Evolutionary conservation across 2,329 filamentous ascomycete species (phyloP).

Genomic region (Diaporthe humulicola): DNA sequence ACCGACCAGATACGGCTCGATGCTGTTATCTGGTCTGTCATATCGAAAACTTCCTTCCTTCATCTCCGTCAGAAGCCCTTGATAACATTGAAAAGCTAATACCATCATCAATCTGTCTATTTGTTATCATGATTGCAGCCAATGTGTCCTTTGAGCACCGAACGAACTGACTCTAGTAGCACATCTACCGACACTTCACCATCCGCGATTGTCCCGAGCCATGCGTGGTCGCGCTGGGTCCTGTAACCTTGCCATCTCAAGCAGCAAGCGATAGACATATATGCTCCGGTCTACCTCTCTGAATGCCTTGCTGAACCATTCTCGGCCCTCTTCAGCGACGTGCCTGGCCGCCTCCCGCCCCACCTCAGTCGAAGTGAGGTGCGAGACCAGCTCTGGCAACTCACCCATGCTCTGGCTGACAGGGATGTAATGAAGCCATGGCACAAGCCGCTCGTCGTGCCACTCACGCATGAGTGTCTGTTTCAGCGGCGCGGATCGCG

Average conservation of each 20-base stretch:
- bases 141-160: too few relatives aligned
- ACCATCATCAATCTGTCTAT: too few relatives aligned
- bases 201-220: not conserved
- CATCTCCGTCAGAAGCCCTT: too few relatives aligned
- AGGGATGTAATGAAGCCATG: constrained; percentile 71
- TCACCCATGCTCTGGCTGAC: constrained; percentile 64
- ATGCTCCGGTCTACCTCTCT: constrained; percentile 70
- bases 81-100: too few relatives aligned
- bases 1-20: too few relatives aligned
- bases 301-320: constrained; percentile 67
- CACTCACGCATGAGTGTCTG: constrained; percentile 67
- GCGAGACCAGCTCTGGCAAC: constrained; percentile 64
- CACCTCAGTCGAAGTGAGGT: constrained; percentile 56
- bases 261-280: constrained; percentile 71
- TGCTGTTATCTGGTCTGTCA: too few relatives aligned
- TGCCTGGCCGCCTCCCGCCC: constrained; percentile 62
- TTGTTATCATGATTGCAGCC: too few relatives aligned
- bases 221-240: constrained; percentile 44
- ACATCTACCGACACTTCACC: not conserved
- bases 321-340: constrained; percentile 66
- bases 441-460: constrained; percentile 68
- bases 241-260: constrained; percentile 65
- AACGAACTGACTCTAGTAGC: not conserved
- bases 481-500: constrained; percentile 62
- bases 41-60: too few relatives aligned